Percentiles rank a stretch among this genome's conserved stretches.
phyloP scores from a whole-genome alignment of 805 yeast species.

The Starmerella ratchasimensis region DNA sequence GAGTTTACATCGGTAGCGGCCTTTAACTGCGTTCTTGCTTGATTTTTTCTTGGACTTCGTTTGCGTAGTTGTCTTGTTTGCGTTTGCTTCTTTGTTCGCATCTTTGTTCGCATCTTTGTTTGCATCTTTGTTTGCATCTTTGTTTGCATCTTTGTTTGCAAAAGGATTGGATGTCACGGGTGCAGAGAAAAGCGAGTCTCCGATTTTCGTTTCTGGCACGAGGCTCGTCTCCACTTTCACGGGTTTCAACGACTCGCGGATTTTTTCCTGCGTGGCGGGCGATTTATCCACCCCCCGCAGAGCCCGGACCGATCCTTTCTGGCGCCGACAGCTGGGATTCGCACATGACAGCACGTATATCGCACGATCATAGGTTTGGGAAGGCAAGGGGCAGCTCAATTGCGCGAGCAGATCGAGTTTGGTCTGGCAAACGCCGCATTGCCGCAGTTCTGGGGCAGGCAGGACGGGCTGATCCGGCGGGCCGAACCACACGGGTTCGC shows the following conservation, averaged over 20 bases:
- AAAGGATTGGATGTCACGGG: constrained; percentile 2
- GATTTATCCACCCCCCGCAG: constrained; percentile 63
- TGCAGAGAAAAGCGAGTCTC: constrained; percentile 13
- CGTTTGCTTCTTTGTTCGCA: background rate
- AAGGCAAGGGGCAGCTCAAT: constrained; percentile 65
- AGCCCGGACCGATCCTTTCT: constrained; percentile 58
- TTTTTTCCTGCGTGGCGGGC: constrained; percentile 28
- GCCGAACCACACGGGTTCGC: constrained; percentile 52
- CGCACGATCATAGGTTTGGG: constrained; percentile 49
- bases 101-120: constrained; percentile 1
- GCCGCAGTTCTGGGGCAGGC: constrained; percentile 38
- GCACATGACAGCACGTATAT: constrained; percentile 69
- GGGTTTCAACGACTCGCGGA: constrained; percentile 30
- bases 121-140: constrained; percentile 13
- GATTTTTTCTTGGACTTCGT: constrained; percentile 5
- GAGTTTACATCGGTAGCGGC: constrained; percentile 51
- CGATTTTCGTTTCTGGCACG: constrained; percentile 9
- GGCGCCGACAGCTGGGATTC: constrained; percentile 48
- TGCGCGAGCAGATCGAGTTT: constrained; percentile 59
- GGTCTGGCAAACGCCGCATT: constrained; percentile 53
- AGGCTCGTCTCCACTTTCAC: constrained; percentile 31
- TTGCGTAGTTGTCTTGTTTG: background rate
- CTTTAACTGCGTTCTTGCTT: constrained; percentile 24
- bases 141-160: background rate
- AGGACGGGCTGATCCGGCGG: constrained; percentile 28